A percentile compares a stretch with the other conserved stretches of the same genome.
Conservation (phyloP, 2,329 filamentous ascomycete genomes). For the Verticillium dahliae region DNA sequence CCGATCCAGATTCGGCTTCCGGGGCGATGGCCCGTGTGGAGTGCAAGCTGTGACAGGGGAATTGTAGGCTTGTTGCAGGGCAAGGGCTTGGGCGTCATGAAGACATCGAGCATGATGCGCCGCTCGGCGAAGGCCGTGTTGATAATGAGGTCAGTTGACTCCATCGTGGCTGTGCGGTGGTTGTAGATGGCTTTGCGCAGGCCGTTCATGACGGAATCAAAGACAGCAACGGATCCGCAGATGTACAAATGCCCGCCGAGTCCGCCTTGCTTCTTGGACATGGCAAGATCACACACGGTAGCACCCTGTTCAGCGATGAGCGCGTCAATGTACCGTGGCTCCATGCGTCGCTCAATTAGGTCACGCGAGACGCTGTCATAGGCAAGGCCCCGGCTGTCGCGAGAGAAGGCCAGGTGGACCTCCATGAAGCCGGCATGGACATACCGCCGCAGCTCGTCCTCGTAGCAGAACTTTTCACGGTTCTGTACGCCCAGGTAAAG, state of each 20-base stretch:
- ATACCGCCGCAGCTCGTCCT: conserved; percentile 38
- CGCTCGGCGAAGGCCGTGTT: conserved; percentile 48
- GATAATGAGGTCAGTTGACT: conserved; percentile 41
- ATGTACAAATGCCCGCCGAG: conserved; percentile 22
- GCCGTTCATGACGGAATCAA: conserved; percentile 48
- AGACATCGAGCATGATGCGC: conserved; percentile 50
- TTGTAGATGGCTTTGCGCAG: conserved; percentile 50
- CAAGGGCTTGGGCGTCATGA: conserved; percentile 48
- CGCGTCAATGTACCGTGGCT: conserved; percentile 45
- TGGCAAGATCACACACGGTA: conserved; percentile 45
- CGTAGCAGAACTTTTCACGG: conserved; percentile 44
- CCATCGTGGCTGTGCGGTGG: conserved; percentile 43
- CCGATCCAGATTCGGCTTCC: conserved; percentile 42
- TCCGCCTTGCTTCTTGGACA: conserved; percentile 49
- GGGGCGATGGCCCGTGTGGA: conserved; percentile 42
- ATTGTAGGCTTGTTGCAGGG: conserved; percentile 44
- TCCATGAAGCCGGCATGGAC: conserved; percentile 42
- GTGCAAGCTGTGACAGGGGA: conserved; percentile 39
- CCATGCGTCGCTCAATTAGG: conserved; percentile 40
- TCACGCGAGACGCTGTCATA: conserved; percentile 33
- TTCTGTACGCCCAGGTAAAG: conserved; percentile 46
- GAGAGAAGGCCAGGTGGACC: conserved; percentile 45
- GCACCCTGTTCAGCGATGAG: conserved; percentile 44
- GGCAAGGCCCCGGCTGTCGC: conserved; percentile 38
- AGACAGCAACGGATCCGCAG: conserved; percentile 25